Evolutionary conservation across 352 stramenopile species (phyloP).

Genomic region (Phytopythium chamaehyphon): DNA sequence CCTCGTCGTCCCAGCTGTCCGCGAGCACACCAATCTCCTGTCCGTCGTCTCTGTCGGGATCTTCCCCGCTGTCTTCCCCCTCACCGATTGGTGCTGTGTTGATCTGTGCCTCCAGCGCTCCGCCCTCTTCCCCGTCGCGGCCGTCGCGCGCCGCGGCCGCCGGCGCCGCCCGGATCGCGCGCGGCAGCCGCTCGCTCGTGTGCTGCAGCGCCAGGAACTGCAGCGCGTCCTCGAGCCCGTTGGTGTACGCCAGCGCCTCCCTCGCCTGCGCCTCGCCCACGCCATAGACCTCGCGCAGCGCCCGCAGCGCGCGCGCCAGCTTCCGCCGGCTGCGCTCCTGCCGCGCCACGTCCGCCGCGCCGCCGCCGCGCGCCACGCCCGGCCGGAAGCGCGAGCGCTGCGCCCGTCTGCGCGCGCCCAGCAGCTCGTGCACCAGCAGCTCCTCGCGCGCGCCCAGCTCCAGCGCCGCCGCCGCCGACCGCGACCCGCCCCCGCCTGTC

Average conservation of each 20-base stretch:
- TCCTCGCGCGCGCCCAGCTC: constrained; percentile 59
- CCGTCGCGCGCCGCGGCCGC: constrained; percentile 6
- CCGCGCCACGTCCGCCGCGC: constrained; percentile 30
- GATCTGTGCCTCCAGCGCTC: constrained; percentile 30
- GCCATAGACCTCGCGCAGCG: constrained; percentile 51
- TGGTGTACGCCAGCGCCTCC: constrained; percentile 53
- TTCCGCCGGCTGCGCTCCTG: constrained; percentile 53
- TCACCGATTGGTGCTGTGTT: background rate
- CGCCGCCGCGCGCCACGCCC: constrained; percentile 21
- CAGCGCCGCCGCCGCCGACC: constrained; percentile 16
- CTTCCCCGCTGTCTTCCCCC: constrained; percentile 2
- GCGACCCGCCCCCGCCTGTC: constrained; percentile 5
- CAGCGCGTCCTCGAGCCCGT: constrained; percentile 66
- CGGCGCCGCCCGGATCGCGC: constrained; percentile 29
- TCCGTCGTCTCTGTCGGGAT: constrained; percentile 11
- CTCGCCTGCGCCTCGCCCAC: constrained; percentile 19
- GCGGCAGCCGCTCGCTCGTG: constrained; percentile 50
- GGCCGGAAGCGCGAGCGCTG: constrained; percentile 48
- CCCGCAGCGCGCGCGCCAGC: constrained; percentile 36
- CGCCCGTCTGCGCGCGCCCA: constrained; percentile 12
- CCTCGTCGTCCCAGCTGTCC: constrained; percentile 7
- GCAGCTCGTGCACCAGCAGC: constrained; percentile 36
- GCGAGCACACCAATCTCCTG: background rate
- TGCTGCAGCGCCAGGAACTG: constrained; percentile 56
- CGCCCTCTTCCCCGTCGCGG: constrained; percentile 6